phyloP scores from a whole-genome alignment of 2,329 filamentous ascomycete genomes.

The Helotiales sp. region DNA sequence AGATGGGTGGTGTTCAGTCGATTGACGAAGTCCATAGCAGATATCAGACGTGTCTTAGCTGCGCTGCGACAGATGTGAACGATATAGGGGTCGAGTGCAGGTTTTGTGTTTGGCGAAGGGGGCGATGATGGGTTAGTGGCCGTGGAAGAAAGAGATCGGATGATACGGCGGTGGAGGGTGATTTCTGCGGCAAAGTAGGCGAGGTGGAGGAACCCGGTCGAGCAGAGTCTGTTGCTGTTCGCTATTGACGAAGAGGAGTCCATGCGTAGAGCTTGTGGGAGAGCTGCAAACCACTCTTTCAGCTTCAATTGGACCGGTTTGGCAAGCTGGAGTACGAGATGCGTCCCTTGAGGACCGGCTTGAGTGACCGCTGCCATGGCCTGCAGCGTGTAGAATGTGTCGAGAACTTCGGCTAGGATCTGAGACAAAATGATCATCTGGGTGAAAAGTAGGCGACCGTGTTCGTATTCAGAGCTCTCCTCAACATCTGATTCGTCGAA shows the following conservation, averaged over 20 bases:
- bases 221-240: slow-evolving; percentile 55
- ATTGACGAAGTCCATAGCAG: slow-evolving; percentile 97
- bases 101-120: slow-evolving; percentile 45
- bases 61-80: slow-evolving; percentile 92
- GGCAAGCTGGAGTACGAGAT: slow-evolving; percentile 73
- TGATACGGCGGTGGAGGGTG: slow-evolving; percentile 87
- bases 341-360: slow-evolving; percentile 71
- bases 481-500: slow-evolving; percentile 67
- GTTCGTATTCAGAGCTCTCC: slow-evolving; percentile 64
- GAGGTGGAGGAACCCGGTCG: slow-evolving; percentile 81
- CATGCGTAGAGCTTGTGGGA: slow-evolving; percentile 68
- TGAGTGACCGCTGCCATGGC: slow-evolving; percentile 72
- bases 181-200: slow-evolving; percentile 96
- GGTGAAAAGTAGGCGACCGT: slow-evolving; percentile 71
- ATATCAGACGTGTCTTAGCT: slow-evolving; percentile 91
- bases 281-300: slow-evolving; percentile 78
- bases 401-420: slow-evolving; percentile 79
- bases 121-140: slow-evolving; percentile 48
- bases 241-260: slow-evolving; percentile 57
- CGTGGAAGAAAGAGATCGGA: slow-evolving; percentile 71
- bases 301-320: slow-evolving; percentile 84
- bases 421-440: slow-evolving; percentile 78
- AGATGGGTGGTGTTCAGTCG: slow-evolving; percentile 85
- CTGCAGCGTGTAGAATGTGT: slow-evolving; percentile 80
- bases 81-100: slow-evolving; percentile 74